Evolutionary conservation across 2,329 filamentous ascomycete genomes (phyloP), one percentile per base, ranked within the genome.

Genomic region (Botrytis aclada): DNA sequence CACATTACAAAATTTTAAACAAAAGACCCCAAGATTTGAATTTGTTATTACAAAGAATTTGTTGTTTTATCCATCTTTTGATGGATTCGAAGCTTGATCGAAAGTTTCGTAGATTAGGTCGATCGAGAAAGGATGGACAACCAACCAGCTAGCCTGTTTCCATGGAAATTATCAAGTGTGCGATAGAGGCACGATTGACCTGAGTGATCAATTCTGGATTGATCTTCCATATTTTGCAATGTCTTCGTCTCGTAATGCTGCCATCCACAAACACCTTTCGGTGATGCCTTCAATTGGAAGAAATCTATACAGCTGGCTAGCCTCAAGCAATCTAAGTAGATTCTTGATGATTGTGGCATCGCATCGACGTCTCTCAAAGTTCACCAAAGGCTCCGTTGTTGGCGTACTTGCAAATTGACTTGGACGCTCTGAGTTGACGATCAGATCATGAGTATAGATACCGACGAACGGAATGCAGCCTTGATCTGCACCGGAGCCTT

Each of bases 381-480:
- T 96, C 77, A 96, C 88, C 62, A 96, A 84, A 22, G 90, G 90
- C 74, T 92, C 88, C 8, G 88, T 88, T 0, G 85, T 87, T 32
- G 89, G 89, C 5, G 89, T 92, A 77, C 87, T 88, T 1, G 90
- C 89, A 76, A 95, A 90, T 80, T 93, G 90, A 2, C 91, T 90
- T 1, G 93, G 92, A 75, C 93, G 89, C 80, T 95, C 92, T 1
- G 91, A 89, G 78, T 95, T 95, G 84, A 93, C 93, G 62, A 95
- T 88, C 58, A 96, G 85, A 80, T 96, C 93, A 79, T 95, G 93
- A 2, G 92, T 95, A 81, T 96, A 96, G 72, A 91, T 90, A 73
- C 90, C 93, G 65, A 96, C 92, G 80, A 96, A 95, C 0, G 93
- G 93, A 74, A 96, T 95, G 78, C 93, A 95, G 2, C 92, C 92